These are phyloP conservation scores for Lepidium campestre DNA, from an alignment of 441 rosid species.

Conservation along the genomic window DNA sequence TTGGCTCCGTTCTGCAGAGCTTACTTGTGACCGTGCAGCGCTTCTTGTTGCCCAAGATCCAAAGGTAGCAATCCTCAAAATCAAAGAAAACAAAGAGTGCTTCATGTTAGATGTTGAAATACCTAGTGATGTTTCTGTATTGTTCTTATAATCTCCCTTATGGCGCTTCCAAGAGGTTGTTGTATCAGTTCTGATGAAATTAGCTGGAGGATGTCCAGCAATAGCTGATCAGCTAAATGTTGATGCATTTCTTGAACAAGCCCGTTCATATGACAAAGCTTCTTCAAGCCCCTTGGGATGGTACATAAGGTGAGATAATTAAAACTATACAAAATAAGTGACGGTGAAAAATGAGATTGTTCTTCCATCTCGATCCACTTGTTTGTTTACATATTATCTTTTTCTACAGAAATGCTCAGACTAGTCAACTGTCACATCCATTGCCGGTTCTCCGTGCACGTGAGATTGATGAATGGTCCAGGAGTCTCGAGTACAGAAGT, in stretches of 20 bases:
- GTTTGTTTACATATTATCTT: conserved; percentile 22
- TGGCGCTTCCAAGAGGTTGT: conserved; percentile 82
- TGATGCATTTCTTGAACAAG: conserved; percentile 95
- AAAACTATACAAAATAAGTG: background rate
- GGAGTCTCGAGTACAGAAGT: conserved; percentile 59
- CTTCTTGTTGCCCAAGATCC: conserved; percentile 98
- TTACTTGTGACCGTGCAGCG: conserved; percentile 97
- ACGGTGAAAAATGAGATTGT: background rate
- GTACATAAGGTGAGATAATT: conserved; percentile 71
- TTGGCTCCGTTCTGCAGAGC: conserved; percentile 92
- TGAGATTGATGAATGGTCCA: conserved; percentile 94
- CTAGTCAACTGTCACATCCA: conserved; percentile 89
- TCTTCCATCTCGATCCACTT: background rate
- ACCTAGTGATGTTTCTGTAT: conserved; percentile 8
- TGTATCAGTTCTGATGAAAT: conserved; percentile 88
- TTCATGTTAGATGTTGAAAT: background rate
- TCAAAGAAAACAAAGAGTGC: background rate
- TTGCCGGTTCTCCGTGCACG: conserved; percentile 96
- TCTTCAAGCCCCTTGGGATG: conserved; percentile 86
- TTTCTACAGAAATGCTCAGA: conserved; percentile 84
- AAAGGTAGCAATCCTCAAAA: conserved; percentile 43
- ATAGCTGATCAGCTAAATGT: conserved; percentile 89
- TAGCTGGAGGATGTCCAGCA: conserved; percentile 94
- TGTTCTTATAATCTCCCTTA: conserved; percentile 19
- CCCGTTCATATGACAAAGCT: conserved; percentile 90